A percentile compares a stretch with the other conserved stretches of the same genome.
phyloP scores from a whole-genome alignment of 345 rosid genomes.

The Euphorbia lathyris region DNA sequence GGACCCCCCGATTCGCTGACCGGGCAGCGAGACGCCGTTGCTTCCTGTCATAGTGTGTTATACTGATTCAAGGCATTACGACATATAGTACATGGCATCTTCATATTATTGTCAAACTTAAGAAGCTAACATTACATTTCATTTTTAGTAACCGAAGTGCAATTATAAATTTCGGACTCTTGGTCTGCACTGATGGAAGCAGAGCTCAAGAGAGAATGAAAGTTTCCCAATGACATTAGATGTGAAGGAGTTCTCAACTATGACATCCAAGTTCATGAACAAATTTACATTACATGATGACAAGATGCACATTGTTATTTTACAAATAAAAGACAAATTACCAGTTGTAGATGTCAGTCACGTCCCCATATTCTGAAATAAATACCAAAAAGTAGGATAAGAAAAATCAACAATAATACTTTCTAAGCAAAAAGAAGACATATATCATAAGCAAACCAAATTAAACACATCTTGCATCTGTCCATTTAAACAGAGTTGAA shows the following conservation, averaged over 20 bases:
- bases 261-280: not conserved
- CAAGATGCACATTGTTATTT: not conserved
- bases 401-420: conserved; percentile 11
- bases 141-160: not conserved
- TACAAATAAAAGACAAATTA: conserved; percentile 32
- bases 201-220: not conserved
- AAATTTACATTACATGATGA: not conserved
- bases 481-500: not conserved
- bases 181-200: not conserved
- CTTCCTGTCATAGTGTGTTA: no score
- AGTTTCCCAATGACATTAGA: not conserved
- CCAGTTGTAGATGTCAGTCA: conserved; percentile 95
- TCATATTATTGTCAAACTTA: not conserved
- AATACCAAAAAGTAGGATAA: conserved; percentile 10
- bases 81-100: not conserved
- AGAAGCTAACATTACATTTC: not conserved
- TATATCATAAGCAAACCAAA: not conserved
- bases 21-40: no score
- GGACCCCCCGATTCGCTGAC: no score
- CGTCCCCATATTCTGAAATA: conserved; percentile 86
- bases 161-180: not conserved
- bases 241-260: not conserved
- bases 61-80: no score
- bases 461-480: not conserved
- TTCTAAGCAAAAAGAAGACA: not conserved